These are phyloP conservation scores for Scutellaria galericulata DNA, from an alignment of 257 asterid species.

Conservation along the genomic window DNA sequence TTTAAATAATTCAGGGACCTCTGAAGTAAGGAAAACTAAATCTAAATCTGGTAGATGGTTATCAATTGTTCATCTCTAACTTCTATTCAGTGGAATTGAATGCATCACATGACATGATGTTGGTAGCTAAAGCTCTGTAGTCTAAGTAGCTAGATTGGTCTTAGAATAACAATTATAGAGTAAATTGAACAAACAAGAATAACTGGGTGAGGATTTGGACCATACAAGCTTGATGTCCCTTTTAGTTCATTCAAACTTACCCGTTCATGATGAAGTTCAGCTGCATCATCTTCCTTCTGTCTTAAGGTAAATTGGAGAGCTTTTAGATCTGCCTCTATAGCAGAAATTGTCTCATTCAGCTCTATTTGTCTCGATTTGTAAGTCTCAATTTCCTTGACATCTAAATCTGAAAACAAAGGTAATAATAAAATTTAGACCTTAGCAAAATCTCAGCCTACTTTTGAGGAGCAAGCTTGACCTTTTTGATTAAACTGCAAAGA, in stretches of 20 bases:
- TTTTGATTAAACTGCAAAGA: slow-evolving; percentile 18
- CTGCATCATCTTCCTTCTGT: slow-evolving; percentile 72
- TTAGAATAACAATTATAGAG: neutral
- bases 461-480: slow-evolving; percentile 25
- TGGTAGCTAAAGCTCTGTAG: slow-evolving; percentile 3
- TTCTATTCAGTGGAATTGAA: neutral
- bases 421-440: slow-evolving; percentile 22
- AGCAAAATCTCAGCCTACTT: slow-evolving; percentile 11
- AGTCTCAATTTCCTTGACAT: slow-evolving; percentile 70
- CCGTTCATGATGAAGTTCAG: slow-evolving; percentile 66
- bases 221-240: neutral
- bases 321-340: slow-evolving; percentile 47
- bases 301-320: slow-evolving; percentile 60
- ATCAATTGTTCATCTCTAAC: neutral
- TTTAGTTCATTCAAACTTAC: slow-evolving; percentile 38
- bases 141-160: neutral
- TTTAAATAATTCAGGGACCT: neutral
- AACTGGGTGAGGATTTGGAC: neutral
- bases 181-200: neutral
- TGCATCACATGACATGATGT: neutral
- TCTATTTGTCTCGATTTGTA: slow-evolving; percentile 47
- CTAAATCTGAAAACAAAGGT: slow-evolving; percentile 55
- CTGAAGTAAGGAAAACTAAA: slow-evolving; percentile 10
- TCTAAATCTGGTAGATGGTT: neutral
- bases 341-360: slow-evolving; percentile 49